Percentiles rank a stretch among this genome's conserved stretches.
phyloP scores from a whole-genome alignment of 2,329 filamentous ascomycete species.

The Colletotrichum sp. region DNA sequence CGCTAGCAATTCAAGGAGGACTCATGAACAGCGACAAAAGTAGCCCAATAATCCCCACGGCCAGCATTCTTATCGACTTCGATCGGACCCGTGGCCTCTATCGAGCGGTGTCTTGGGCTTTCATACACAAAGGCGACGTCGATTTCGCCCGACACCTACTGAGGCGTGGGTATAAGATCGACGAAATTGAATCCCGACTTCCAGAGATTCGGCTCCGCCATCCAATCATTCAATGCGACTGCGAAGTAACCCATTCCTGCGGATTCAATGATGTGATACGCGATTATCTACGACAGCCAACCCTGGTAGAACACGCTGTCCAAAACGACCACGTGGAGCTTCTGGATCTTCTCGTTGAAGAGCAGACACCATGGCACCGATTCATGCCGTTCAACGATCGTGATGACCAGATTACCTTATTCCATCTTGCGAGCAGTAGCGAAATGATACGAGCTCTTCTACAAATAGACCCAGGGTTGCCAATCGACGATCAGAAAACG shows the following conservation, averaged over 20 bases:
- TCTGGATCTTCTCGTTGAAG: neutral
- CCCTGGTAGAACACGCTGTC: neutral
- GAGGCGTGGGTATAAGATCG: neutral
- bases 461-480: neutral
- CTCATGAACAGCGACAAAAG: neutral
- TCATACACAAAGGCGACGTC: neutral
- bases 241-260: neutral
- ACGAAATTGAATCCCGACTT: neutral
- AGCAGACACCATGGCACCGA: neutral
- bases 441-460: neutral
- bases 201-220: neutral
- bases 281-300: neutral
- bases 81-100: neutral
- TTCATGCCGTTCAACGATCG: neutral
- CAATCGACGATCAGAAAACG: neutral
- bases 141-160: neutral
- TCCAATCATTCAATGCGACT: neutral
- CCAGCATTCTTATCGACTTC: neutral
- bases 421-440: neutral
- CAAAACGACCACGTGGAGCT: neutral
- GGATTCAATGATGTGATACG: neutral
- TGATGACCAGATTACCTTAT: neutral
- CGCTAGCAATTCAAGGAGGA: neutral
- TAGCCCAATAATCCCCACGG: neutral
- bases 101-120: neutral